These are phyloP conservation scores for Lablab purpureus DNA, from an alignment of 306 rosid species.

Conservation along the genomic window DNA sequence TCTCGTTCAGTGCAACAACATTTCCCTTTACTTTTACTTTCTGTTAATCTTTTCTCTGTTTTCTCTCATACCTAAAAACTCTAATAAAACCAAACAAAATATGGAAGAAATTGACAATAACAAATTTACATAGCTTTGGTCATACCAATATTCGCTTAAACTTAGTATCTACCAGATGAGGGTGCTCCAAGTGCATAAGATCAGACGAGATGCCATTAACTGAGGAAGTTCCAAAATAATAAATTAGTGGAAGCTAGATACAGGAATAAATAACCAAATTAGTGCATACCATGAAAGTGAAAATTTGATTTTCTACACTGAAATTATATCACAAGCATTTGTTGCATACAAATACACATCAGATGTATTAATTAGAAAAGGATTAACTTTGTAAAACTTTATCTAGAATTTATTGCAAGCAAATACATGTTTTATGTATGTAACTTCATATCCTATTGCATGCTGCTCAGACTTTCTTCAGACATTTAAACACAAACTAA, in stretches of 20 bases:
- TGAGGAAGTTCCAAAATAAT: conserved; percentile 51
- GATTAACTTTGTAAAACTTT: conserved; percentile 4
- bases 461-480: background rate
- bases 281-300: background rate
- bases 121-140: conserved; percentile 36
- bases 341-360: conserved; percentile 31
- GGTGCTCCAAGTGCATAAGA: conserved; percentile 63
- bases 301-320: conserved; percentile 32
- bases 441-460: background rate
- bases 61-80: no score
- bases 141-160: conserved; percentile 93
- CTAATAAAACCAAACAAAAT: conserved; percentile 24
- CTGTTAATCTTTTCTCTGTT: no score
- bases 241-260: conserved; percentile 42
- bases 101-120: conserved; percentile 13
- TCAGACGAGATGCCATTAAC: conserved; percentile 54
- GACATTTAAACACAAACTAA: conserved; percentile 18
- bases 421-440: background rate
- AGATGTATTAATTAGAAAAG: conserved; percentile 19
- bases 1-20: no score
- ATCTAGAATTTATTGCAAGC: conserved; percentile 8
- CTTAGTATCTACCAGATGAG: conserved; percentile 63
- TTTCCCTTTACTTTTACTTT: no score
- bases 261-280: conserved; percentile 36
- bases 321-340: conserved; percentile 15